Evolutionary conservation across 2,329 filamentous ascomycete genomes (phyloP).

Genomic region (Cercospora brassicicola): DNA sequence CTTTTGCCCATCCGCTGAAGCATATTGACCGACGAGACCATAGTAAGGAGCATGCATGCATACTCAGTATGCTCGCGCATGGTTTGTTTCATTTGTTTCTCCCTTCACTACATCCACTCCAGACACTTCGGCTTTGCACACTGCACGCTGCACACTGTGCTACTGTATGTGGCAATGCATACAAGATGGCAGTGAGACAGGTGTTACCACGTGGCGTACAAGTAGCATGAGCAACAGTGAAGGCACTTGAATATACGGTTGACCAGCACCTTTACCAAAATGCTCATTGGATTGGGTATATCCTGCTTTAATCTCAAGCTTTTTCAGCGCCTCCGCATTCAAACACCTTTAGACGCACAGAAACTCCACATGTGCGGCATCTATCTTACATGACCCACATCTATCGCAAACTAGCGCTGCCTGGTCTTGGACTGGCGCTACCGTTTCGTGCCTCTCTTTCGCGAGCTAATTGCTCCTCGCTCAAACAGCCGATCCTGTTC

Average conservation of each 20-base stretch:
- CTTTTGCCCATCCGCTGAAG: background rate
- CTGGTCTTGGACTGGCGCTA: constrained; percentile 28
- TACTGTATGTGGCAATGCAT: background rate
- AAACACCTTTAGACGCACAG: background rate
- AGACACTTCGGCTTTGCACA: background rate
- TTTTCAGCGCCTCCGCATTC: background rate
- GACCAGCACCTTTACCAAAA: background rate
- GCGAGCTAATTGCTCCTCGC: constrained; percentile 39
- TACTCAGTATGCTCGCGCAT: too few species aligned
- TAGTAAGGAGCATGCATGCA: background rate
- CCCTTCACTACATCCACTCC: background rate
- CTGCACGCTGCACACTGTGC: background rate
- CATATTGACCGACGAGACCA: background rate
- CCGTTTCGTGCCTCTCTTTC: constrained; percentile 37
- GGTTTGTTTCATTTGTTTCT: too few species aligned
- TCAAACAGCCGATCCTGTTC: constrained; percentile 71
- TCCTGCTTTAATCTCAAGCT: background rate
- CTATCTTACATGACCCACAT: constrained; percentile 1
- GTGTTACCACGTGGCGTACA: background rate
- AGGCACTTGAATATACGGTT: background rate
- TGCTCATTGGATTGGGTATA: background rate
- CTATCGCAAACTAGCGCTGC: constrained; percentile 17
- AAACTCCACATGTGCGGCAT: background rate
- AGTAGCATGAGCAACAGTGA: background rate
- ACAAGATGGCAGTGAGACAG: background rate